Conservation (phyloP, 2,329 filamentous ascomycete genomes). For the Massarina eburnea region DNA sequence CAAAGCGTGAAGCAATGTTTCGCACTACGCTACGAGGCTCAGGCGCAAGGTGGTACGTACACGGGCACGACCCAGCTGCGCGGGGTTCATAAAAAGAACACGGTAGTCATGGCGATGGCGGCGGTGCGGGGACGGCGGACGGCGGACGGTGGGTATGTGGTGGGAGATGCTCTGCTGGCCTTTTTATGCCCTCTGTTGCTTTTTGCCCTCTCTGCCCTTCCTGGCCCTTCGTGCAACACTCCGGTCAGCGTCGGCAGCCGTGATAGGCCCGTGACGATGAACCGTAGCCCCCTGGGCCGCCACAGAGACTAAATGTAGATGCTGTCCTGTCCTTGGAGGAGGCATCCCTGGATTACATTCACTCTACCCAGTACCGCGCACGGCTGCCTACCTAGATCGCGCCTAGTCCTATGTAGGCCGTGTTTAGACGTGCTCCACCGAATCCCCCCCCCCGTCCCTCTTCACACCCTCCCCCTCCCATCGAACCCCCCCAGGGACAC, state of each 20-base stretch:
- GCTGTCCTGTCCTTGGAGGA: conserved; percentile 31
- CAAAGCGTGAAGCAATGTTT: background rate
- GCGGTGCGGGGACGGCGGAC: background rate
- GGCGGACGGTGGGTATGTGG: background rate
- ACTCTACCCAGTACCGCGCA: conserved; percentile 31
- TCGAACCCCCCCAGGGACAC: conserved; percentile 23
- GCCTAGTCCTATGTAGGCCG: conserved; percentile 33
- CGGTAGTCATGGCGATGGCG: background rate
- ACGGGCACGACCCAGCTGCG: background rate
- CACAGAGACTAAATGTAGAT: conserved; percentile 35
- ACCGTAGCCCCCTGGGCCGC: background rate
- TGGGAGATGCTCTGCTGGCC: background rate
- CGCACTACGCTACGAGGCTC: background rate
- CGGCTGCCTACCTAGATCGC: conserved; percentile 25
- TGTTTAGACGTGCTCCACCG: conserved; percentile 27
- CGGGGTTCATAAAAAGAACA: background rate
- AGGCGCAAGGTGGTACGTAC: background rate
- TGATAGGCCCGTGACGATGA: conserved; percentile 5
- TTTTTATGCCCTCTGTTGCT: conserved; percentile 3
- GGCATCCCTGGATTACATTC: conserved; percentile 39
- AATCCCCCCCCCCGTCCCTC: conserved; percentile 2
- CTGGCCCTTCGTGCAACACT: background rate
- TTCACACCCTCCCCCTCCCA: conserved; percentile 16
- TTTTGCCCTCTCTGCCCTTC: conserved; percentile 1
- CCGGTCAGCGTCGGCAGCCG: conserved; percentile 8